Evolutionary conservation across 768 basidiomycete genomes (phyloP).

Genomic region (Rhodotorula paludigena): DNA sequence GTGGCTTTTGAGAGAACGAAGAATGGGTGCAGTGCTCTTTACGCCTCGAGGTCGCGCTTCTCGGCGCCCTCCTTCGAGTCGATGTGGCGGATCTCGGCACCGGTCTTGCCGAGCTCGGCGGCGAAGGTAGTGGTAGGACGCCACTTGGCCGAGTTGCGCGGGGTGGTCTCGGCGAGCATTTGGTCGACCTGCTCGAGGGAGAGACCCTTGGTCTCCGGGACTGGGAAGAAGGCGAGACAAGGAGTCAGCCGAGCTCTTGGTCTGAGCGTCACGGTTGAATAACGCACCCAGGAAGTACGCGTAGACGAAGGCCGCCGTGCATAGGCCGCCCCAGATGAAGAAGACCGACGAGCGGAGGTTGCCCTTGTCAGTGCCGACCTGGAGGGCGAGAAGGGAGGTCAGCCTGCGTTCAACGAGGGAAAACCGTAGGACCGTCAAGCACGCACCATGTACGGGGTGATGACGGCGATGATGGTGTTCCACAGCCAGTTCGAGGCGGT

Average conservation of each 20-base stretch:
- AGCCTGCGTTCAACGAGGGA: too few relatives aligned
- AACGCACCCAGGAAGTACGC: constrained; percentile 64
- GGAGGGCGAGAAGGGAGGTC: too few relatives aligned
- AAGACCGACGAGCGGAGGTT: constrained; percentile 55
- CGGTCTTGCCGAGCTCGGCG: too few relatives aligned
- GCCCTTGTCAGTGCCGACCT: constrained; percentile 44
- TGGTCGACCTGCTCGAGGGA: constrained; percentile 77
- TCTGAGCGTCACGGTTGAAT: too few relatives aligned
- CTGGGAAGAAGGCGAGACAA: too few relatives aligned
- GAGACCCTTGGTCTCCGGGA: constrained; percentile 56
- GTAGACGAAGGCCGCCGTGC: constrained; percentile 65
- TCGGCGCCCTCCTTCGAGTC: too few relatives aligned
- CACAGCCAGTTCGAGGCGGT: constrained; percentile 71
- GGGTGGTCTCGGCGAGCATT: constrained; percentile 30
- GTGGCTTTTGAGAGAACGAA: too few relatives aligned
- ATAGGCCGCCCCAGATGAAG: constrained; percentile 61
- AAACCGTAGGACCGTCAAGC: too few relatives aligned
- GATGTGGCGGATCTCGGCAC: too few relatives aligned
- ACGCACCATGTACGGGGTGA: constrained; percentile 49
- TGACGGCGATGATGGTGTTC: constrained; percentile 66
- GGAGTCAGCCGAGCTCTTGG: too few relatives aligned
- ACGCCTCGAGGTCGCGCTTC: too few relatives aligned
- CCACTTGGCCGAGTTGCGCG: not conserved
- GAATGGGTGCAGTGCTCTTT: too few relatives aligned
- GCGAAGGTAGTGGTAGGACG: not conserved